Percentiles rank a stretch among this genome's conserved stretches.
phyloP scores from a whole-genome alignment of 2,329 filamentous ascomycete genomes.

The Aspergillus jensenii region DNA sequence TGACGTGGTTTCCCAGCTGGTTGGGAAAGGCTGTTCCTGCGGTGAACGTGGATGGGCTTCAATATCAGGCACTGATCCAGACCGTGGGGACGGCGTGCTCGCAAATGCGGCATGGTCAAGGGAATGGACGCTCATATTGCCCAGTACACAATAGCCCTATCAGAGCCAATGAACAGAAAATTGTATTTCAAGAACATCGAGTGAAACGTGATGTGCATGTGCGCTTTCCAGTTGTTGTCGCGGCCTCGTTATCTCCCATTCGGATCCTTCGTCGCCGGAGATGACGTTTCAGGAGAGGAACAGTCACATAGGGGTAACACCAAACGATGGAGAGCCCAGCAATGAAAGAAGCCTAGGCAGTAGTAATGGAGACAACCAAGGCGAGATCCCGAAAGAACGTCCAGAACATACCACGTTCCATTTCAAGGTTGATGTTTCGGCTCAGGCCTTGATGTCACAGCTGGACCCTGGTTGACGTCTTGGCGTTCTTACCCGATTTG shows the following conservation, averaged over 20 bases:
- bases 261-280: not conserved
- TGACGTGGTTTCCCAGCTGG: slow-evolving; percentile 18
- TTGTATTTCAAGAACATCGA: not conserved
- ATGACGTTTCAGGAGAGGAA: not conserved
- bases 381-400: not conserved
- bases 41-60: slow-evolving; percentile 35
- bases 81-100: slow-evolving; percentile 15
- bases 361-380: too few relatives aligned
- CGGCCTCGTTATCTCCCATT: not conserved
- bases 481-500: not conserved
- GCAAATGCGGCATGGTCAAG: slow-evolving; percentile 31
- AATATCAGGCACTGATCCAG: slow-evolving; percentile 31
- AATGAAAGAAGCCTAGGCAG: not conserved
- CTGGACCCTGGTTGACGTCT: not conserved
- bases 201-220: not conserved
- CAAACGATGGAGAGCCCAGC: not conserved
- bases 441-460: not conserved
- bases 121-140: slow-evolving; percentile 34
- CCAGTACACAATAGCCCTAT: not conserved
- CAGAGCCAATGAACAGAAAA: not conserved
- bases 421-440: not conserved
- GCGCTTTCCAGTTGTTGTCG: too few relatives aligned
- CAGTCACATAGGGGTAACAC: not conserved
- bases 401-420: not conserved
- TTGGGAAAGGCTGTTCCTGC: slow-evolving; percentile 18